Evolutionary conservation across 176 grass and related monocot species (phyloP), one percentile per base, ranked within the genome.

Genomic region (Aegilops sharonensis): DNA sequence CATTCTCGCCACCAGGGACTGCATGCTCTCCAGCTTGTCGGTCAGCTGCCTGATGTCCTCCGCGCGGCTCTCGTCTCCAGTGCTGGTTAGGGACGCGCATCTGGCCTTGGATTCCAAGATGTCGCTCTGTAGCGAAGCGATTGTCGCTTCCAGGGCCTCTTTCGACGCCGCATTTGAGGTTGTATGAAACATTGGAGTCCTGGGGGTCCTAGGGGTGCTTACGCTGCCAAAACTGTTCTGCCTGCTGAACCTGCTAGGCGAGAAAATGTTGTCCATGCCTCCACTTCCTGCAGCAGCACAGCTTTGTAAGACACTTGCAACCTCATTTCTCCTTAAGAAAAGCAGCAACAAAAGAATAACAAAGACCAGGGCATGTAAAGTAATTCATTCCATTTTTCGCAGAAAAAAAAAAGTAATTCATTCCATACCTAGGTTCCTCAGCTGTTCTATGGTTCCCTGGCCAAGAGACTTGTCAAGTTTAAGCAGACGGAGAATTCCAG

Each of bases 401-500:
- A 8, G 27, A 27, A 39, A 39, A 39, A 39, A 36, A 36, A 8
- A 37, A 56, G 14, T 30, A 77, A 37, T 35, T 69, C 32, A 65
- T n/a, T 35, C 43, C 83, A 87, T 99, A 99, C 97, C 97, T 77
- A 99, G 83, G 87, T 94, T 99, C 61, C 82, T 86, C 40, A 97
- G 94, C 79, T 96, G 94, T 79, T 96, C 90, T 54, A 99, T 92
- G 67, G 97, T 89, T 86, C 88, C 90, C 56, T 90, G 90, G 12
- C 97, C 97, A 70, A 99, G 97, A 66, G 97, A 96, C 79, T 96
- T 95, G 37, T 99, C 97, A 68, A 99, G 97, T 69, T 93, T 96
- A 78, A 99, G 90, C 34, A 99, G 83, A 72, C 94, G 90, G 72
- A 99, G 87, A 84, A 97, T 96, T 81, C 89, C 97, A 75, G 97